Evolutionary conservation across 768 basidiomycete genomes (phyloP).

Genomic region (Inosperma sp.): DNA sequence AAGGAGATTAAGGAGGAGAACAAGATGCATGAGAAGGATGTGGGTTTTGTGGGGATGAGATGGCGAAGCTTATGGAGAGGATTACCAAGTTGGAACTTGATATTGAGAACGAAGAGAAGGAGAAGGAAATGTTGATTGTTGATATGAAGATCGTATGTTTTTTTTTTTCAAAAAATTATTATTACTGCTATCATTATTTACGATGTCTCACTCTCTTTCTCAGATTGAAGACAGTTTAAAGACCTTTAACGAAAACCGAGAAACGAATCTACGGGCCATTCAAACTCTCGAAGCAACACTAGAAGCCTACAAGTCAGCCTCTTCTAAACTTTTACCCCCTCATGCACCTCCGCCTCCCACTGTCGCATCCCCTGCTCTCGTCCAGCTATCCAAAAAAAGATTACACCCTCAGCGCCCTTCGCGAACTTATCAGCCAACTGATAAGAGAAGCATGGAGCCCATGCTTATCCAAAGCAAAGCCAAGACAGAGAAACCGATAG

Average conservation of each 20-base stretch:
- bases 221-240: slow-evolving; percentile 13
- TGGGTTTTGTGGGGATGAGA: slow-evolving; percentile 14
- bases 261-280: slow-evolving; percentile 12
- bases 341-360: background rate
- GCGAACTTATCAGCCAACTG: too few species aligned
- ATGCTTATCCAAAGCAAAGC: too few species aligned
- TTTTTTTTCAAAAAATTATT: background rate
- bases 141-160: background rate
- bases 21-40: slow-evolving; percentile 8
- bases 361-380: too few species aligned
- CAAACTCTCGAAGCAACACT: slow-evolving; percentile 19
- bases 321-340: slow-evolving; percentile 8
- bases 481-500: too few species aligned
- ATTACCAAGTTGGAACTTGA: slow-evolving; percentile 11
- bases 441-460: too few species aligned
- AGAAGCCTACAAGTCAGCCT: slow-evolving; percentile 19
- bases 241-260: slow-evolving; percentile 10
- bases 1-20: background rate
- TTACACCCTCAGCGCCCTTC: too few species aligned
- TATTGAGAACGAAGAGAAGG: slow-evolving; percentile 8
- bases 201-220: background rate
- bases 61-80: slow-evolving; percentile 11
- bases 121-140: slow-evolving; percentile 11
- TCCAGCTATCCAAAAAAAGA: too few species aligned
- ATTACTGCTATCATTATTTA: too few species aligned